phyloP scores from a whole-genome alignment of 257 asterid genomes.

The Solanum megistacrolobum region DNA sequence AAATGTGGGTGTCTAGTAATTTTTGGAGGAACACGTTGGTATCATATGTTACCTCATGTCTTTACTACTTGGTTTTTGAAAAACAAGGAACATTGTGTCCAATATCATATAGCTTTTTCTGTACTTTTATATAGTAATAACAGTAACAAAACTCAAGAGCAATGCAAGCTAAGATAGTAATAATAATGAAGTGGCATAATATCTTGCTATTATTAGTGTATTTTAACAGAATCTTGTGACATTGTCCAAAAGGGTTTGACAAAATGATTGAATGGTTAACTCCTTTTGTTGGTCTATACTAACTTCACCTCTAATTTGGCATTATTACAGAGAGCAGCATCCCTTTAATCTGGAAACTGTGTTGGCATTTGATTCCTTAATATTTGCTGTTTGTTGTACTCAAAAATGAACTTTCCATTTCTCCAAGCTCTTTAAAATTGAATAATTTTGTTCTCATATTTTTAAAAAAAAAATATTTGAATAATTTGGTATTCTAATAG shows the following conservation, averaged over 20 bases:
- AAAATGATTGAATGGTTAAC: background rate
- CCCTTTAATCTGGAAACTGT: background rate
- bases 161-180: background rate
- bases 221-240: background rate
- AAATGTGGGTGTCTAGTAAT: background rate
- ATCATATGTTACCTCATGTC: background rate
- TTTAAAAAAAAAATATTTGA: background rate
- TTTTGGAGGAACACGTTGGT: background rate
- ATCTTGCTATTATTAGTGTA: background rate
- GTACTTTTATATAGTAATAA: background rate
- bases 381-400: background rate
- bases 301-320: background rate
- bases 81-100: background rate
- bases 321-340: background rate
- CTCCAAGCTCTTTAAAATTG: background rate
- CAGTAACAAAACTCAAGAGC: background rate
- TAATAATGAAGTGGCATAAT: background rate
- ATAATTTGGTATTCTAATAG: background rate
- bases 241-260: background rate
- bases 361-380: background rate
- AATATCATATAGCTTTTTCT: background rate
- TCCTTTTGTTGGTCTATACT: background rate
- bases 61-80: background rate
- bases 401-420: background rate
- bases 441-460: background rate